Evolutionary conservation across 1,139 yeast species (phyloP), one percentile per base, ranked within the genome.

Genomic region (Magnusiomyces paraingens): DNA sequence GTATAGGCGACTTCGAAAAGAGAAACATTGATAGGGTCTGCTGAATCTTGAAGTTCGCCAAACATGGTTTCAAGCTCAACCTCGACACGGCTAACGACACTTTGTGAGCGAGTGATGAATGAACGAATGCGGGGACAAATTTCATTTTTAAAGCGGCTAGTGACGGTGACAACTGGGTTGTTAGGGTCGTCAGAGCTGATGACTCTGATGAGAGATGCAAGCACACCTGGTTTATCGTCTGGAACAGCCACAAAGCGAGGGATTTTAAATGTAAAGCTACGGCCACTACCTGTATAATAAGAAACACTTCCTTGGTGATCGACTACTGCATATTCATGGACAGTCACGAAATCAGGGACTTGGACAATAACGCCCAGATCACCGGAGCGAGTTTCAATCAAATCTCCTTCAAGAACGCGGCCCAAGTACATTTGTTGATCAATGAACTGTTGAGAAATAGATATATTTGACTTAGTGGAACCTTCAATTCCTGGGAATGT

Each of bases 1-100:
- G 55, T 53, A 45, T 55, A 52, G 38, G 58, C 64, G 3, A 63
- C 57, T 38, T 60, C 64, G 50, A 59, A 62, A 21, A 64, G 56
- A 2, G 67, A 60, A 11, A 64, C 52, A 43, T 60, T 62, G 1
- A 58, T 52, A 4, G 66, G 53, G 2, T 49, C 49, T 11, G 51
- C 52, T 3, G 54, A 42, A 4, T 53, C 54, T 21, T 55, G 58
- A 11, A 58, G 50, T 14, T 52, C 52, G 3, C 48, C 38, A 26
- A 60, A 52, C 15, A 59, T 48, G 8, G 51, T 46, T 38, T 53
- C 55, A 12, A 53, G 41, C 22, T 51, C 50, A 12, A 47, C 32
- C 2, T 49, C 44, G 2, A 55, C 58, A 22, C 32, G 32, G 20
- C 46, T 52, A 2, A 49, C 43, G 29, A 48, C 20, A 11, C 44